These are phyloP conservation scores for Lentinula novae-zelandiae DNA, from an alignment of 1,284 basidiomycete species.

Conservation along the genomic window DNA sequence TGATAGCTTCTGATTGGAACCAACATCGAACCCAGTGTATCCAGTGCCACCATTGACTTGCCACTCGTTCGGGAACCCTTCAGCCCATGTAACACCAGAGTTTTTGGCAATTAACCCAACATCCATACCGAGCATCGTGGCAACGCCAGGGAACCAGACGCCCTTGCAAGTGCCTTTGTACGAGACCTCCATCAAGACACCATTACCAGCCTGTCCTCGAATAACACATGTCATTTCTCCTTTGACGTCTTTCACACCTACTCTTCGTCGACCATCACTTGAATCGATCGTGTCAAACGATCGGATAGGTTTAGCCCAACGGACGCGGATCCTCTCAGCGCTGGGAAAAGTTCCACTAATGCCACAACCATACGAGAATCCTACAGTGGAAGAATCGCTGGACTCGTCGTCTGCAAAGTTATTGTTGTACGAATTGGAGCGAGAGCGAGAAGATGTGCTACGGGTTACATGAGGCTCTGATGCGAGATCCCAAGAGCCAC, in stretches of 20 bases:
- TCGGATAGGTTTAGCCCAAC: constrained; percentile 71
- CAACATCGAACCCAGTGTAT: constrained; percentile 65
- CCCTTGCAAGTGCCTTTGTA: constrained; percentile 71
- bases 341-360: constrained; percentile 78
- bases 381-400: constrained; percentile 62
- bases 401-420: constrained; percentile 75
- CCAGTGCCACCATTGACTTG: constrained; percentile 57
- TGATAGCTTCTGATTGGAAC: constrained; percentile 25
- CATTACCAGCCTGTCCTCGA: constrained; percentile 45
- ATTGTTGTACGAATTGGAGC: constrained; percentile 57
- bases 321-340: constrained; percentile 65
- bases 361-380: constrained; percentile 56
- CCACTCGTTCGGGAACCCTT: constrained; percentile 45
- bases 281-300: constrained; percentile 39
- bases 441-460: constrained; percentile 27
- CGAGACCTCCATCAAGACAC: constrained; percentile 64
- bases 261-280: constrained; percentile 50
- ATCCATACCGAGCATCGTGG: constrained; percentile 76
- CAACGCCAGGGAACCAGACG: constrained; percentile 77
- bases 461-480: constrained; percentile 75
- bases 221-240: constrained; percentile 62
- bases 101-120: constrained; percentile 63
- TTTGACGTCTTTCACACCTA: constrained; percentile 62
- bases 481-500: constrained; percentile 66
- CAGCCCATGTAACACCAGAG: constrained; percentile 63